phyloP scores from a whole-genome alignment of 176 grass and related monocot genomes.

The Carex scoparia region DNA sequence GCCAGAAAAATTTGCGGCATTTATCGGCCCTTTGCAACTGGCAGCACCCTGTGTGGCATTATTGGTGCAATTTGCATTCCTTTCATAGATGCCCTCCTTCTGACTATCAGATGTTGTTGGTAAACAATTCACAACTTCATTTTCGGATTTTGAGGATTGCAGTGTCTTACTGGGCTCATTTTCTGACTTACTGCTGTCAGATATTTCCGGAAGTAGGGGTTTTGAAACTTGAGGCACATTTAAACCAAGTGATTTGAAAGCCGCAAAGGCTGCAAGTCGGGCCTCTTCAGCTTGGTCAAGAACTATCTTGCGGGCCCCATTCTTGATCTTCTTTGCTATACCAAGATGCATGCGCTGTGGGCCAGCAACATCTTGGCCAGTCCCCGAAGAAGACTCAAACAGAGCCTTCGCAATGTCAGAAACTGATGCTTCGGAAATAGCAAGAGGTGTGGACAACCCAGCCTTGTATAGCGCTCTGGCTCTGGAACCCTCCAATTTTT shows the following conservation, averaged over 20 bases:
- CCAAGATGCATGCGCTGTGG: conserved; percentile 67
- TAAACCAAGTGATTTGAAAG: conserved; percentile 92
- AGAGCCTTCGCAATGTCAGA: conserved; percentile 80
- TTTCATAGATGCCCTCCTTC: neutral
- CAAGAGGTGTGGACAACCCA: conserved; percentile 65
- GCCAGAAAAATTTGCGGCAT: conserved; percentile 60
- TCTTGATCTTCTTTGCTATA: conserved; percentile 96
- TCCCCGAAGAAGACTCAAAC: conserved; percentile 70
- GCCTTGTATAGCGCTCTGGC: conserved; percentile 88
- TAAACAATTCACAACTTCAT: conserved; percentile 9
- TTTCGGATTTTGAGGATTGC: conserved; percentile 27
- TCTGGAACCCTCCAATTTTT: conserved; percentile 57
- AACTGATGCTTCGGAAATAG: conserved; percentile 90
- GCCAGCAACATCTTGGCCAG: conserved; percentile 51
- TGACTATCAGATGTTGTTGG: neutral
- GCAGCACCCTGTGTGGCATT: conserved; percentile 5
- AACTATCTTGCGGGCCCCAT: conserved; percentile 82
- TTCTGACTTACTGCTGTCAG: conserved; percentile 22
- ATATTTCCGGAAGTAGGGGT: conserved; percentile 41
- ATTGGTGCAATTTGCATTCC: neutral
- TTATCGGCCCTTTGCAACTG: conserved; percentile 58
- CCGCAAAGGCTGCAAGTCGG: conserved; percentile 73
- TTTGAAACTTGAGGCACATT: conserved; percentile 71
- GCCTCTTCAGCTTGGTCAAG: conserved; percentile 95
- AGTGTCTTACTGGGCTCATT: conserved; percentile 31